Base-by-base conservation (phyloP, 768 basidiomycete species). In the Sporobolomyces pararoseus region DNA sequence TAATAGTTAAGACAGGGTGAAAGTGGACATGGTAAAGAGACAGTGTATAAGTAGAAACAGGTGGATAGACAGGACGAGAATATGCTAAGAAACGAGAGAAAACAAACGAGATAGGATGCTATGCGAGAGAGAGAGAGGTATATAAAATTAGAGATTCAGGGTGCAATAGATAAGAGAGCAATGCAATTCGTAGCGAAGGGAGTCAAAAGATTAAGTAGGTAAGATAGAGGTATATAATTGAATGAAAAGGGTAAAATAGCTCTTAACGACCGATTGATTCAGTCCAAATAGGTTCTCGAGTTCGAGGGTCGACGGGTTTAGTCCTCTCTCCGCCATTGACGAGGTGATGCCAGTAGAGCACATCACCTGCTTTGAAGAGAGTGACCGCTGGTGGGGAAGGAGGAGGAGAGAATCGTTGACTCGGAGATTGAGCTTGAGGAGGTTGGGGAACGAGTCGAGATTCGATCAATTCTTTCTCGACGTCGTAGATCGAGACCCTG, bases 341-440 rank as follows among this genome's bases (percentile, higher is more conserved):
- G 14, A 77, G 66, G 58, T 74, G 63, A 34, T 75, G 75, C 76
- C 76, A 77, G 58, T 77, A 77, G 2, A 77, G 25, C 12, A 60
- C 59, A 37, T 75, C 73, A 17, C 75, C 76, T 1, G 49, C 39
- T 44, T 62, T 51, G 10, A 77, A 64, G 0, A 52, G 57, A 16
- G 27, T 37, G 31, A 53, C 31, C 6, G 32, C 4, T 50, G 44
- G 12, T 23, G 42, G 9, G 9, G 52, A 25, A 13, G 7, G 44
- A 63, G 29, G 53, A 3, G 53, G 46, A 29, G 63, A n/a, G n/a
- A n/a, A n/a, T n/a, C n/a, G n/a, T n/a, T n/a, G n/a, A n/a, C n/a
- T n/a, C n/a, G n/a, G 39, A 32, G 58, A 54, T 14, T 49, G 58
- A 19, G 10, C 10, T 17, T 17, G 39, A 47, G 46, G 46, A 47